A percentile compares a stretch with the other conserved stretches of the same genome.
Evolutionary conservation across 2,329 filamentous ascomycete species (phyloP).

Genomic region (Epicoccum sorghinum): DNA sequence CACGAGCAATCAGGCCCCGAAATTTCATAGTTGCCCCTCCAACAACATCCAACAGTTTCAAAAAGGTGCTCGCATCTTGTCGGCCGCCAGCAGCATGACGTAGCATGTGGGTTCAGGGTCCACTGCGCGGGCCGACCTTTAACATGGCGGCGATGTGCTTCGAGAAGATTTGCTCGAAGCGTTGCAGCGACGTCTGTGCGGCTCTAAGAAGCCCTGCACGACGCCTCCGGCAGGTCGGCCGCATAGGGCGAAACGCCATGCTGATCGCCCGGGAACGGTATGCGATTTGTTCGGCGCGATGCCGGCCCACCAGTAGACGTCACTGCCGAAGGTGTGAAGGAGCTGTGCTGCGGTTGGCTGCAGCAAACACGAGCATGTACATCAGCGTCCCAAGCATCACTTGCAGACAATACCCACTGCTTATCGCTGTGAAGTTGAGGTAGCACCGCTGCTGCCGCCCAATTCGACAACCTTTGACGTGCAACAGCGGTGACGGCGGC

Average conservation of each 20-base stretch:
- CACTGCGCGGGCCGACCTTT: slow-evolving; percentile 25
- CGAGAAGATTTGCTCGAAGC: slow-evolving; percentile 16
- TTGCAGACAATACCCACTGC: slow-evolving; percentile 10
- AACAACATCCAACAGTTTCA: slow-evolving; percentile 43
- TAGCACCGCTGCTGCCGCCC: slow-evolving; percentile 8
- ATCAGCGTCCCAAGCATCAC: slow-evolving; percentile 13
- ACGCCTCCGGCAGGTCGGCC: slow-evolving; percentile 4
- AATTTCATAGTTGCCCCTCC: slow-evolving; percentile 29
- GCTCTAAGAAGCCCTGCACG: slow-evolving; percentile 15
- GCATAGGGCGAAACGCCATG: slow-evolving; percentile 12
- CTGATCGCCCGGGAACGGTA: slow-evolving; percentile 6
- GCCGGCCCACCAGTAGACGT: slow-evolving; percentile 27
- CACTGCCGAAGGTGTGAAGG: slow-evolving; percentile 19
- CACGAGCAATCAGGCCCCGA: slow-evolving; percentile 15
- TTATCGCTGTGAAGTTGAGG: slow-evolving; percentile 8
- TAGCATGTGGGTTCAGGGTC: slow-evolving; percentile 37
- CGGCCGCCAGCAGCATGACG: slow-evolving; percentile 32
- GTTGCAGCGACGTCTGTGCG: slow-evolving; percentile 15
- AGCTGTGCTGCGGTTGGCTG: slow-evolving; percentile 17
- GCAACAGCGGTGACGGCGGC: slow-evolving; percentile 20
- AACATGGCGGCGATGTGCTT: slow-evolving; percentile 7
- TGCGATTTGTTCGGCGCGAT: slow-evolving; percentile 24
- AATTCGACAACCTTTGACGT: neutral
- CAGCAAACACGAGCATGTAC: slow-evolving; percentile 5
- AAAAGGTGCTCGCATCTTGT: slow-evolving; percentile 16